These are phyloP conservation scores for Catharanthus roseus DNA, from an alignment of 257 asterid genomes.

Conservation along the genomic window DNA sequence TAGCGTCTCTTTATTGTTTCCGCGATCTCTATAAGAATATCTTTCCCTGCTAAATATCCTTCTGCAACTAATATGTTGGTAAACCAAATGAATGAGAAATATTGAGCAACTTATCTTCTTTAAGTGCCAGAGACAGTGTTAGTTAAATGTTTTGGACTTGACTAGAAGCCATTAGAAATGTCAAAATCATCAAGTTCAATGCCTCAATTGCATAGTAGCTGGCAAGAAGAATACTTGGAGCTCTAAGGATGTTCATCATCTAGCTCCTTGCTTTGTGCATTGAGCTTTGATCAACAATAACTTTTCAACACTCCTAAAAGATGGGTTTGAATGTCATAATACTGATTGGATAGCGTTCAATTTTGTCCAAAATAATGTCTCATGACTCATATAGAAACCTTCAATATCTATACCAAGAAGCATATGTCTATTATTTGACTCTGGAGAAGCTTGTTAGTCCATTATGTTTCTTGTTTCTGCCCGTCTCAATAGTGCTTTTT, in stretches of 20 bases:
- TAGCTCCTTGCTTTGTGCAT: background rate
- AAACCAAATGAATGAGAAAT: background rate
- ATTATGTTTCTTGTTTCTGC: no score
- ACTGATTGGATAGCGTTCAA: background rate
- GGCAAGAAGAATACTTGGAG: background rate
- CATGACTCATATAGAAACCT: background rate
- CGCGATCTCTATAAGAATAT: background rate
- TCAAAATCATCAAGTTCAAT: background rate
- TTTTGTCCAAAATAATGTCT: background rate
- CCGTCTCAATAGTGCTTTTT: conserved; percentile 10
- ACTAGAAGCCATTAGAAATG: background rate
- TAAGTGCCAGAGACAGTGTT: background rate
- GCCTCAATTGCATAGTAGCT: background rate
- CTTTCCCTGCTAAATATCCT: background rate
- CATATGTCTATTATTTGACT: background rate
- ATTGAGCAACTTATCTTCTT: background rate
- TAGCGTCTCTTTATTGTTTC: background rate
- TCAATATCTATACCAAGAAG: background rate
- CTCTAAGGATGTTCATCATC: background rate
- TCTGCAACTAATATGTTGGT: background rate
- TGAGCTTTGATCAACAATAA: background rate
- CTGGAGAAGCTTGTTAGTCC: conserved; percentile 1
- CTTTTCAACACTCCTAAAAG: background rate
- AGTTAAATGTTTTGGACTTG: background rate
- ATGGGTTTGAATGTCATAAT: background rate